A percentile compares a stretch with the other conserved stretches of the same genome.
Evolutionary conservation across 2,329 filamentous ascomycete species (phyloP).

Genomic region (Tricladium varicosporioides): DNA sequence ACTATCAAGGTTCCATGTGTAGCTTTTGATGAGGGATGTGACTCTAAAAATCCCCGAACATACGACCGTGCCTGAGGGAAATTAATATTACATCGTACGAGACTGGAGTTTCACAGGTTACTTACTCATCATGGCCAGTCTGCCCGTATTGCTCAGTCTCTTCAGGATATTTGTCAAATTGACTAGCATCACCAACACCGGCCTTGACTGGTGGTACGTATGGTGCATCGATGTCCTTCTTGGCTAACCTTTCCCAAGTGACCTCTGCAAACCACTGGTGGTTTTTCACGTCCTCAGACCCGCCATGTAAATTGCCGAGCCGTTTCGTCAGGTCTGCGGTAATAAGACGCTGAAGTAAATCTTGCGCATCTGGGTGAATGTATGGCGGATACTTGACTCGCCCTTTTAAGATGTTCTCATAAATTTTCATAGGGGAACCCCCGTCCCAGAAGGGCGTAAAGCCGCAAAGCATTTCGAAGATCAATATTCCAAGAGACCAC

Average conservation of each 20-base stretch:
- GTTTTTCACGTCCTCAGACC: conserved; percentile 87
- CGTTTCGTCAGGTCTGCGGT: conserved; percentile 94
- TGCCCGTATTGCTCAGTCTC: conserved; percentile 90
- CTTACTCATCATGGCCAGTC: conserved; percentile 80
- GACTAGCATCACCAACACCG: conserved; percentile 90
- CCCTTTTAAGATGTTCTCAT: conserved; percentile 97
- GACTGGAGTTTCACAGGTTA: conserved; percentile 30
- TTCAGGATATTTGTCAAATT: conserved; percentile 97
- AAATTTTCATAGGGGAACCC: conserved; percentile 97
- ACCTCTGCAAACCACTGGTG: conserved; percentile 97
- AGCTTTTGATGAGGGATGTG: neutral
- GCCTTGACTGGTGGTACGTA: conserved; percentile 96
- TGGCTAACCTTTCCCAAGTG: conserved; percentile 90
- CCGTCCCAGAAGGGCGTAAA: conserved; percentile 99
- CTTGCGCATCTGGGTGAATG: conserved; percentile 90
- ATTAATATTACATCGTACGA: neutral
- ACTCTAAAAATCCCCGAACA: conserved; percentile 6
- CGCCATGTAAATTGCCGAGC: conserved; percentile 88
- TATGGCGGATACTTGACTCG: conserved; percentile 96
- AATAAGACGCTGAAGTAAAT: conserved; percentile 88
- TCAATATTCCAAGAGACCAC: conserved; percentile 98
- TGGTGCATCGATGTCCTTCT: conserved; percentile 97
- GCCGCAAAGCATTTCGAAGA: conserved; percentile 99
- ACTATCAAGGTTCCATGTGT: neutral
- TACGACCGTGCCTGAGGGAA: conserved; percentile 1